Evolutionary conservation across 441 rosid genomes (phyloP), one percentile per base, ranked within the genome.

Genomic region (Macaranga tanarius): DNA sequence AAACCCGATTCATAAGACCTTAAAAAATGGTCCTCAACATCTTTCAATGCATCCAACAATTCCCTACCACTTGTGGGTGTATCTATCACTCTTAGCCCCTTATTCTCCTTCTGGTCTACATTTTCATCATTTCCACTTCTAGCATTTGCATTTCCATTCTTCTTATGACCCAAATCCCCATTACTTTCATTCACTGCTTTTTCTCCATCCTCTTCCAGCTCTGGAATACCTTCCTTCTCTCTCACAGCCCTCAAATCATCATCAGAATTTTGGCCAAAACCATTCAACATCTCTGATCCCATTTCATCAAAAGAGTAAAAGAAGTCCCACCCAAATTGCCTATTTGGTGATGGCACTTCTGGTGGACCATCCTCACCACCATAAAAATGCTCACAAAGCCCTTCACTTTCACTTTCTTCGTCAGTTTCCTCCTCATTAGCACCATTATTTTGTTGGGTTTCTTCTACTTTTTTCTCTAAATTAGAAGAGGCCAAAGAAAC

Each of bases 1-100:
- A 83, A 63, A 69, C 93, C 93, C 62, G 91, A 86, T 52, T 84
- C 85, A 79, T 79, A 76, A 67, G 88, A 88, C 76, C 79, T 83
- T n/a, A 77, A 12, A 62, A 89, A 89, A 78, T 83, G 84, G 74
- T 78, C 88, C 70, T 80, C 86, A 17, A 89, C 72, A 75, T 85
- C 86, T 76, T 76, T 82, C 73, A 86, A 67, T 34, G 91, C 93
- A 65, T 87, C 84, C 82, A 89, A 70, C 71, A 83, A 73, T 62
- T 83, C 91, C 77, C 87, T 83, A 40, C 80, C 84, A 38, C 76
- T 82, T 52, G 72, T 55, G 2, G 82, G 80, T 57, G 67, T 25
- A 57, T 83, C 86, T 56, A 72, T 76, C 74, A 79, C 79, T 44
- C 50, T 69, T 52, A 84, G 57, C 28, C 77, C 77, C 20, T 68